A percentile compares a stretch with the other conserved stretches of the same genome.
phyloP scores from a whole-genome alignment of 768 basidiomycete genomes.

The Dioszegia hungarica region DNA sequence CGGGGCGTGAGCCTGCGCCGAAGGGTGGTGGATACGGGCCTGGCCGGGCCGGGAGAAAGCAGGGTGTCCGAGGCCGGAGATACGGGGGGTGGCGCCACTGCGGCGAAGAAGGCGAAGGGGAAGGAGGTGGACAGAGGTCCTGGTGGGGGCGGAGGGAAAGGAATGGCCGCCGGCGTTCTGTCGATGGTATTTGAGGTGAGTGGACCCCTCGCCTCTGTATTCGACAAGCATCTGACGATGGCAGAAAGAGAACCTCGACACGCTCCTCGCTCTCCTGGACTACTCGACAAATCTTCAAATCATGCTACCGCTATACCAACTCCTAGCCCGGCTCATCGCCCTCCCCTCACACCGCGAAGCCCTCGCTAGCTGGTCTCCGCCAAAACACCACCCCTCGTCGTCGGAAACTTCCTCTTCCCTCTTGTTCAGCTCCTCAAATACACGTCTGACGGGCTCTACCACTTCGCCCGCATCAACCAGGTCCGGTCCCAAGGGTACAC shows the following conservation, averaged over 20 bases:
- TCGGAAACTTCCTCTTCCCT: background rate
- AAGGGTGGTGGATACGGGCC: slow-evolving; percentile 20
- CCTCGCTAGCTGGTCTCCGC: slow-evolving; percentile 18
- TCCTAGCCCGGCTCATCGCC: slow-evolving; percentile 37
- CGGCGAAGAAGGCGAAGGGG: background rate
- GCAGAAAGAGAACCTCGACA: slow-evolving; percentile 22
- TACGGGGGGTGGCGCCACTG: too few relatives aligned
- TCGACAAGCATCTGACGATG: background rate
- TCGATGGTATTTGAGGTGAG: slow-evolving; percentile 33
- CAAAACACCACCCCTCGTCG: background rate
- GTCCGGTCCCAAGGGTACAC: background rate
- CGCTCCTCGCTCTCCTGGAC: slow-evolving; percentile 29
- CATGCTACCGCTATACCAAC: slow-evolving; percentile 42
- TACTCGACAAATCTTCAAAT: slow-evolving; percentile 24
- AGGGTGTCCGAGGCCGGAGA: background rate
- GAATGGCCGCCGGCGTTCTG: slow-evolving; percentile 12
- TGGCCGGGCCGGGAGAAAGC: slow-evolving; percentile 5
- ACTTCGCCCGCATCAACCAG: background rate
- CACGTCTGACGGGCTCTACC: background rate
- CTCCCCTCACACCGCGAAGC: slow-evolving; percentile 39
- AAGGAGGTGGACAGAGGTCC: slow-evolving; percentile 8
- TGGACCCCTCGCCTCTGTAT: background rate
- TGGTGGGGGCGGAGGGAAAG: background rate
- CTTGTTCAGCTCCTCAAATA: background rate
- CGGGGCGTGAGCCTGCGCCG: slow-evolving; percentile 44